Conservation (phyloP, 2,329 filamentous ascomycete species). For the Arachnopeziza araneosa region DNA sequence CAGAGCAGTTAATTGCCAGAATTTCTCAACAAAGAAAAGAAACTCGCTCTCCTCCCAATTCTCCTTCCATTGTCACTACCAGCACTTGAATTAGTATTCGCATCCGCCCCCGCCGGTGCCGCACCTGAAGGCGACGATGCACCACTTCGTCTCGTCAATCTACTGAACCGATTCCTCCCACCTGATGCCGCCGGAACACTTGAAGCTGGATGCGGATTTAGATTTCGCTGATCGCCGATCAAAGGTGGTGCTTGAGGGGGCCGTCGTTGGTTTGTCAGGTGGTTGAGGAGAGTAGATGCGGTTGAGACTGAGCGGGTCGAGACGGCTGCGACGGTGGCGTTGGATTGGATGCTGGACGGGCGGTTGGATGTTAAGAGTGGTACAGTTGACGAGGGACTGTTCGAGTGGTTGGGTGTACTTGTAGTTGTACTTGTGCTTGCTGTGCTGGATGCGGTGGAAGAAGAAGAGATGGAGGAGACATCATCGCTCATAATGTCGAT, state of each 20-base stretch:
- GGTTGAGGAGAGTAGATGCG: background rate
- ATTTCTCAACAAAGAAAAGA: background rate
- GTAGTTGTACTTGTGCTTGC: no score
- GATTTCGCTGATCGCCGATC: background rate
- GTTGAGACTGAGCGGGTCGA: background rate
- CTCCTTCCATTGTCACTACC: background rate
- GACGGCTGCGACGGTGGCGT: background rate
- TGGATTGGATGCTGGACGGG: background rate
- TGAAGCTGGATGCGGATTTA: background rate
- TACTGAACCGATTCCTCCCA: background rate
- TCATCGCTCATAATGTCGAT: constrained; percentile 5
- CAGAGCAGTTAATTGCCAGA: background rate
- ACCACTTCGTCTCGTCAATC: background rate
- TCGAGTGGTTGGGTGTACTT: no score
- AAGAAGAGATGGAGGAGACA: constrained; percentile 3
- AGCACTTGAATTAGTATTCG: background rate
- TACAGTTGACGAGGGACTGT: no score
- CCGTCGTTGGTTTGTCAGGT: background rate
- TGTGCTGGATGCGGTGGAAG: background rate
- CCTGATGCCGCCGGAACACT: background rate
- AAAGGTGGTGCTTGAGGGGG: background rate
- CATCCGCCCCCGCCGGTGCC: background rate
- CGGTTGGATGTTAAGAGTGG: background rate
- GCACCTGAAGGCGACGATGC: background rate
- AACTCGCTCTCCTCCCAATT: background rate